Conservation (phyloP, 2,329 filamentous ascomycete genomes). For the Cryphonectria nitschkei region DNA sequence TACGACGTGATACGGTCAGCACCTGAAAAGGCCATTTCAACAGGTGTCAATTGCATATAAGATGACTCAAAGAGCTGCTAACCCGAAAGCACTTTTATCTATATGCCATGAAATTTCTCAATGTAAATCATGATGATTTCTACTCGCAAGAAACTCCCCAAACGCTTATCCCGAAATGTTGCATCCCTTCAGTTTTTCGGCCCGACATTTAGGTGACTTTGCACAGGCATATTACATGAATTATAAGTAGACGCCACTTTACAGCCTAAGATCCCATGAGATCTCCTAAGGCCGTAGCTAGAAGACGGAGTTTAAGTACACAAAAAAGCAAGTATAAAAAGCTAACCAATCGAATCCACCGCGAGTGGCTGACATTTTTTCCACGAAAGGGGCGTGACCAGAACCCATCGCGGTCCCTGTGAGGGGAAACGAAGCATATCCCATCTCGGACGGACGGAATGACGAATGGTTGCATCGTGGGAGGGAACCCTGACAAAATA, state of each 20-base stretch:
- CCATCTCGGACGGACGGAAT: not conserved
- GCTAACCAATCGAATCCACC: not conserved
- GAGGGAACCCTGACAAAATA: not conserved
- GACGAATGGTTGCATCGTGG: not conserved
- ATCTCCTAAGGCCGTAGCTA: not conserved
- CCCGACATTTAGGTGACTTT: not conserved
- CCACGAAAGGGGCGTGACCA: not conserved
- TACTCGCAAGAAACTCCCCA: too few relatives aligned
- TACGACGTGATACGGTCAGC: not conserved
- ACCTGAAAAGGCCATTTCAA: not conserved
- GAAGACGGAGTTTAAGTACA: too few relatives aligned
- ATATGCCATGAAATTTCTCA: too few relatives aligned
- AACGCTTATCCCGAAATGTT: not conserved
- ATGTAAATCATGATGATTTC: too few relatives aligned
- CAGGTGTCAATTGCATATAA: too few relatives aligned
- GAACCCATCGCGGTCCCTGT: not conserved
- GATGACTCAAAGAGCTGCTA: too few relatives aligned
- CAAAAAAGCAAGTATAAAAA: too few relatives aligned
- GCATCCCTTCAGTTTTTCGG: not conserved
- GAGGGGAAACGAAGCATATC: not conserved
- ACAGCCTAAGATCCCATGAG: not conserved
- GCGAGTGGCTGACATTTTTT: not conserved
- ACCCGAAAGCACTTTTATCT: too few relatives aligned
- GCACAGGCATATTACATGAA: not conserved
- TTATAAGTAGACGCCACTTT: not conserved